Percentiles rank a stretch among this genome's conserved stretches.
Conservation (phyloP, 2,329 filamentous ascomycete genomes). For the Pseudopyrenochaeta lycopersici region DNA sequence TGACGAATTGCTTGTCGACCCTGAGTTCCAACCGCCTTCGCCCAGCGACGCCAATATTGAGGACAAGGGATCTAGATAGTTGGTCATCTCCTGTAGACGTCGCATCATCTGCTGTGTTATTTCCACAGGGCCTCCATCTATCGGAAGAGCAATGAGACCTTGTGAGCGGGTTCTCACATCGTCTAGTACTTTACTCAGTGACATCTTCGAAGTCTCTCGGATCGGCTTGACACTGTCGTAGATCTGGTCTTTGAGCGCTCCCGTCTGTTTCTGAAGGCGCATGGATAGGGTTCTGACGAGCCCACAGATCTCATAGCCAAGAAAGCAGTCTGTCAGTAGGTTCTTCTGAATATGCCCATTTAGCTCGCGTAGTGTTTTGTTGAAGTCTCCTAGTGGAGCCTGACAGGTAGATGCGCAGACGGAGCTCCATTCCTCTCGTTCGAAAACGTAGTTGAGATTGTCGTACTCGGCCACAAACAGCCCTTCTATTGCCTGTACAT, state of each 20-base stretch:
- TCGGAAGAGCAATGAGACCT: conserved; percentile 72
- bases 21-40: conserved; percentile 81
- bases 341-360: conserved; percentile 90
- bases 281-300: conserved; percentile 83
- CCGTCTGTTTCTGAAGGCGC: conserved; percentile 81
- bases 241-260: conserved; percentile 83
- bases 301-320: conserved; percentile 94
- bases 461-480: conserved; percentile 90
- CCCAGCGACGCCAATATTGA: conserved; percentile 92
- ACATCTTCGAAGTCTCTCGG: conserved; percentile 88
- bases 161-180: conserved; percentile 78
- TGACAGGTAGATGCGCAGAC: conserved; percentile 84
- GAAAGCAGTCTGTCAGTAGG: conserved; percentile 87
- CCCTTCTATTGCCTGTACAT: conserved; percentile 85
- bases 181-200: conserved; percentile 82
- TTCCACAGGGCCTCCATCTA: conserved; percentile 80
- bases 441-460: conserved; percentile 87
- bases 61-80: conserved; percentile 84
- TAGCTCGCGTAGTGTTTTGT: conserved; percentile 84
- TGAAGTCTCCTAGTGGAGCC: conserved; percentile 79
- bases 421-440: conserved; percentile 81
- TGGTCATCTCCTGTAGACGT: conserved; percentile 84
- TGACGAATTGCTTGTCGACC: conserved; percentile 63
- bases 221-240: conserved; percentile 88
- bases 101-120: conserved; percentile 86